A percentile compares a stretch with the other conserved stretches of the same genome.
phyloP scores from a whole-genome alignment of 2,329 filamentous ascomycete species.

The Arthrinium phaeospermum region DNA sequence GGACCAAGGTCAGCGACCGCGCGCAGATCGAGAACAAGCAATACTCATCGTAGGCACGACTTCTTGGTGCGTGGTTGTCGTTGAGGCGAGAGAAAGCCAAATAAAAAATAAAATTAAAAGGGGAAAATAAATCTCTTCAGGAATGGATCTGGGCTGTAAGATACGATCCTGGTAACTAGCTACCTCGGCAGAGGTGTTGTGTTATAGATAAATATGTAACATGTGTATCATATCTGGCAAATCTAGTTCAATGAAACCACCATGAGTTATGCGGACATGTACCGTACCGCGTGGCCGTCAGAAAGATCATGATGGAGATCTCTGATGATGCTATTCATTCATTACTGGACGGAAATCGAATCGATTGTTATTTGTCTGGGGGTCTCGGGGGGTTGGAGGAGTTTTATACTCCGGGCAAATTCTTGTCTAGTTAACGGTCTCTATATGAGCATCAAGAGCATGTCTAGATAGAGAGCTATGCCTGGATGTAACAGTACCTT shows the following conservation, averaged over 20 bases:
- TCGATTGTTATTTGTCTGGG: too few species aligned
- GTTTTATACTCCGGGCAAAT: too few species aligned
- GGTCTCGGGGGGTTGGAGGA: too few species aligned
- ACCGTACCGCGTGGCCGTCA: too few species aligned
- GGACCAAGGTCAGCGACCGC: conserved; percentile 69
- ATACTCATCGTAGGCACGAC: conserved; percentile 29
- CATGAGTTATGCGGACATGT: background rate
- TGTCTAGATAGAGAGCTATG: background rate
- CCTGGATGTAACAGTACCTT: background rate
- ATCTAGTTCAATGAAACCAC: background rate
- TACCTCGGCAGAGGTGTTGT: background rate
- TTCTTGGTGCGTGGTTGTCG: background rate
- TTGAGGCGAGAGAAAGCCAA: background rate
- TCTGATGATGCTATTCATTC: background rate
- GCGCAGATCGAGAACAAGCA: conserved; percentile 29
- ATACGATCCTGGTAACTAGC: conserved; percentile 11
- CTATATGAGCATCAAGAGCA: background rate
- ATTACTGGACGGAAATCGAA: background rate
- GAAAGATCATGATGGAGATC: background rate
- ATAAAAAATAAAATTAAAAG: background rate
- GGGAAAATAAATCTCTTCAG: background rate
- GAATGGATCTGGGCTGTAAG: conserved; percentile 13
- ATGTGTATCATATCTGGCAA: conserved; percentile 15
- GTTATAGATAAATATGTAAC: conserved; percentile 9
- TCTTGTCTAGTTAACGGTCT: background rate